phyloP scores from a whole-genome alignment of 371 early-diverging fungal species.

The Fennellomyces sp. region DNA sequence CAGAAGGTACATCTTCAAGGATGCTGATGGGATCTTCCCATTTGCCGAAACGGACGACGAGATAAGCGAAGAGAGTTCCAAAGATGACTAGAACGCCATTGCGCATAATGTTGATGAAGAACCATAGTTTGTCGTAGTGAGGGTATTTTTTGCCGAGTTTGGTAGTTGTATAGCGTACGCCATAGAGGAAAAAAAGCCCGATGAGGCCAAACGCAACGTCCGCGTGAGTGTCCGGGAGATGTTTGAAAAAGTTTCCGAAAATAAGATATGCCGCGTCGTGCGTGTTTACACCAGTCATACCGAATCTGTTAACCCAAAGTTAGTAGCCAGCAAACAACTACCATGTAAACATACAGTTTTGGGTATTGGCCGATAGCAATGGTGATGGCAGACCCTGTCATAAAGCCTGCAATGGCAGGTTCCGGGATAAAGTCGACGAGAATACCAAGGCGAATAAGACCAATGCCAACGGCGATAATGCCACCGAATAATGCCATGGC shows the following conservation, averaged over 20 bases:
- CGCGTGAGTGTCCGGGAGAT: conserved; percentile 42
- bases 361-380: conserved; percentile 75
- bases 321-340: too few species aligned
- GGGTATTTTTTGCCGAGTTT: conserved; percentile 41
- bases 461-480: conserved; percentile 67
- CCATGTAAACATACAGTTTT: conserved; percentile 14
- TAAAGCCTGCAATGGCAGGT: conserved; percentile 73
- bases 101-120: conserved; percentile 54
- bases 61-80: conserved; percentile 32
- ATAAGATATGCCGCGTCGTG: conserved; percentile 59
- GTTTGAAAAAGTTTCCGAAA: conserved; percentile 54
- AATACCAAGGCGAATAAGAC: conserved; percentile 79
- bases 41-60: conserved; percentile 39
- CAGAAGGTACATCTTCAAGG: conserved; percentile 70
- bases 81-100: conserved; percentile 52
- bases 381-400: conserved; percentile 71
- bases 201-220: conserved; percentile 56
- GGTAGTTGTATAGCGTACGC: conserved; percentile 31
- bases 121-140: conserved; percentile 39
- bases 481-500: conserved; percentile 64
- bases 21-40: conserved; percentile 50
- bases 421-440: conserved; percentile 90
- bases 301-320: too few species aligned
- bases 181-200: conserved; percentile 46
- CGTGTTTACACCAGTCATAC: conserved; percentile 65